phyloP scores from a whole-genome alignment of 257 asterid genomes.

The Forsythia suspensa region DNA sequence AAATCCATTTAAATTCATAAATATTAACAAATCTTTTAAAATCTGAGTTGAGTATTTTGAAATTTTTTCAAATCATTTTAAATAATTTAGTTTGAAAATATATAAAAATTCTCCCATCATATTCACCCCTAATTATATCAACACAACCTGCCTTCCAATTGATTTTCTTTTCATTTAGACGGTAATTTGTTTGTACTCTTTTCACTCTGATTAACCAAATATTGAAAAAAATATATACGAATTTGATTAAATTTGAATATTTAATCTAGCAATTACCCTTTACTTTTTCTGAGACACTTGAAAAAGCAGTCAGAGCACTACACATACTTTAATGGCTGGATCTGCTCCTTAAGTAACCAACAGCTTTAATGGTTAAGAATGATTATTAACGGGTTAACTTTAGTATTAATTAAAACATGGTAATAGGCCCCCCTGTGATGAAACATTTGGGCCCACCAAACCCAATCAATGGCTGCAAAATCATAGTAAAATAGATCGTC shows the following conservation, averaged over 20 bases:
- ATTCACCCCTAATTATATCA: too few relatives aligned
- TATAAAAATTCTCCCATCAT: too few relatives aligned
- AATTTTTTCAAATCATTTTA: too few relatives aligned
- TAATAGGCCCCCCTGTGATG: neutral
- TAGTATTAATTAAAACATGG: conserved; percentile 7
- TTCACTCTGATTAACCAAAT: too few relatives aligned
- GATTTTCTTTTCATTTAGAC: too few relatives aligned
- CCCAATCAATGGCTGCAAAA: conserved; percentile 41
- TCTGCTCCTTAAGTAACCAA: conserved; percentile 31
- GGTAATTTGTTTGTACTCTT: too few relatives aligned
- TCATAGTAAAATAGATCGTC: conserved; percentile 40
- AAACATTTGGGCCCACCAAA: conserved; percentile 33
- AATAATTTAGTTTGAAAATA: too few relatives aligned
- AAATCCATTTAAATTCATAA: too few relatives aligned
- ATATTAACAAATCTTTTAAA: too few relatives aligned
- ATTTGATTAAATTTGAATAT: neutral
- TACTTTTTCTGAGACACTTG: neutral
- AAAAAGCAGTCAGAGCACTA: conserved; percentile 11
- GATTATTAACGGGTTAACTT: conserved; percentile 22
- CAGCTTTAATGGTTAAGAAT: conserved; percentile 30
- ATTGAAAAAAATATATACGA: too few relatives aligned
- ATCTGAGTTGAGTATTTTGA: too few relatives aligned
- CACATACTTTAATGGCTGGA: neutral
- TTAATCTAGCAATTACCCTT: neutral
- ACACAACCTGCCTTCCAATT: too few relatives aligned